Evolutionary conservation across 202 grass and related monocot genomes (phyloP).

Genomic region (Setaria viridis): DNA sequence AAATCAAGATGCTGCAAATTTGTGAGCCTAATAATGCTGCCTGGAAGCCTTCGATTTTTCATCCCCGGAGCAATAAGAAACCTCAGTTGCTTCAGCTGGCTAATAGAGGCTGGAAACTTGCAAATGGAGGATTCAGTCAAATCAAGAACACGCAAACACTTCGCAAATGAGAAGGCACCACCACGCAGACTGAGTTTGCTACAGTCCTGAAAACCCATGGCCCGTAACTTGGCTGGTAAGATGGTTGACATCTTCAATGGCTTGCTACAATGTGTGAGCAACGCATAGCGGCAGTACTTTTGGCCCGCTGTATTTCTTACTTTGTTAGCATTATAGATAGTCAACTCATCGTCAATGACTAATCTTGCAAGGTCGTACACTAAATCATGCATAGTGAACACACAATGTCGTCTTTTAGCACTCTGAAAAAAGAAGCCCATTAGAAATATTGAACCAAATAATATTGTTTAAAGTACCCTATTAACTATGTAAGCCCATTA

Average conservation of each 20-base stretch:
- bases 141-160: background rate
- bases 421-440: no score
- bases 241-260: background rate
- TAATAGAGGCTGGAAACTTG: background rate
- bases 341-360: constrained; percentile 22
- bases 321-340: background rate
- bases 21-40: background rate
- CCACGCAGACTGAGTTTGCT: background rate
- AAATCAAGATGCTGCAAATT: background rate
- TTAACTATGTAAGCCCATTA: no score
- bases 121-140: background rate
- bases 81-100: background rate
- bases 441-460: no score
- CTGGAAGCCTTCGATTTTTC: background rate
- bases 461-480: no score
- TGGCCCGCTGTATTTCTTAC: no score
- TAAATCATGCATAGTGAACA: constrained; percentile 27
- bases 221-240: background rate
- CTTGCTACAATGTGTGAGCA: background rate
- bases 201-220: background rate
- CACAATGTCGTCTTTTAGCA: no score
- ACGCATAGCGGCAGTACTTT: background rate
- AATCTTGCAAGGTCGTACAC: constrained; percentile 48
- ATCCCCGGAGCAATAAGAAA: constrained; percentile 8
- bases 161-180: background rate